Evolutionary conservation across 345 rosid genomes (phyloP), one percentile per base, ranked within the genome.

Genomic region (Euclidium syriacum): DNA sequence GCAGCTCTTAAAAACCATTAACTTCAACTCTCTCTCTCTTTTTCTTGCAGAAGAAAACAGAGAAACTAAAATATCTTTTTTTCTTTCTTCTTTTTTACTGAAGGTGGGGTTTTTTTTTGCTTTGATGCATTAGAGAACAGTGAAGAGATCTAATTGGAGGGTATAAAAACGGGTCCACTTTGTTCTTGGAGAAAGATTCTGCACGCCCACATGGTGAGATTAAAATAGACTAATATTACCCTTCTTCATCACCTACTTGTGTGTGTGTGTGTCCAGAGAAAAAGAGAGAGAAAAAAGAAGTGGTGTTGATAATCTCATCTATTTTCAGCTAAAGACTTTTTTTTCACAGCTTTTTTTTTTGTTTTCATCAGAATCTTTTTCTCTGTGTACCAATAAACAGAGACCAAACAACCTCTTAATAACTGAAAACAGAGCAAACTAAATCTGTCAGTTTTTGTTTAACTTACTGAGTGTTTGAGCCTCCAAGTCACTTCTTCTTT

Each of bases 161-260:
- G 20, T 64, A 42, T 55, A 4, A 64, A 50, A 51, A 34, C 7
- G 62, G 75, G 75, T 71, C 75, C 75, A 71, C 71, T 71, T 65
- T 42, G 75, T 71, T 71, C 75, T 51, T 64, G 61, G 75, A n/a
- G 75, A 71, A 71, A 71, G 75, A 71, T 71, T 64, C 75, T 71
- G 61, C 75, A 64, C 71, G 65, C 75, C 66, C 75, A 71, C 75
- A 71, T 64, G 71, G 62, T 71, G 55, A 71, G 71, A 58, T 26
- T 50, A 57, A 57, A 64, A 56, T 71, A 71, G 55, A 58, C 29
- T 64, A 64, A 35, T 51, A 56, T 15, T 64, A 56, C 54, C 58
- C 48, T 70, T 10, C 43, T 11, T 57, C 66, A 50, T 64, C 65
- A 71, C 61, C 75, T 71, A 71, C 66, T 64, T 71, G 66, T 40